Evolutionary conservation across 495 filamentous ascomycete genomes (phyloP), one percentile per base, ranked within the genome.

Genomic region (Penicillium cosmopolitanum): DNA sequence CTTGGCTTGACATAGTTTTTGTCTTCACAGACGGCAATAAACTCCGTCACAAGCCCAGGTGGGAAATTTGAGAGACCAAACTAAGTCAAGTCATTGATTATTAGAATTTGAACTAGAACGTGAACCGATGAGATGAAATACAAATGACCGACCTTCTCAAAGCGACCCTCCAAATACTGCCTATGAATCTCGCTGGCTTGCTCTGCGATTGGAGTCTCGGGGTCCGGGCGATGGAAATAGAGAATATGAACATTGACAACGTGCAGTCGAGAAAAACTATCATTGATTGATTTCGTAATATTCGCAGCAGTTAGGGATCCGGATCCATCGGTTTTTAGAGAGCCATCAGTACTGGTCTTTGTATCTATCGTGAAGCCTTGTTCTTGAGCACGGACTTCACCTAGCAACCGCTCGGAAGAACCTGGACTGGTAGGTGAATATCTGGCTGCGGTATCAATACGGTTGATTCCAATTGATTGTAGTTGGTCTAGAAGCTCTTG

Each of bases 401-500:
- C 80, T 13, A 83, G 65, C n/a, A 79, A 56, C 52, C 63, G 50
- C 58, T 83, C 80, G 2, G 80, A 71, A 10, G 59, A 61, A 13
- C 80, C 80, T 8, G 74, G 70, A 18, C 68, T 72, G 3, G 64
- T 50, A 16, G 78, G 77, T 28, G 79, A 75, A 57, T 83, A 83
- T 16, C 76, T 71, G 23, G 76, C 73, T 4, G 71, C 79, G 0
- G 77, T 75, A 48, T 83, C 80, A 11, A 83, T 64, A 9, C 68
- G 65, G 3, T 47, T 42, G 53, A 81, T 72, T 10, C 67, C 69
- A 13, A 76, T 60, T 0, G 56, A 50, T 46, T 63, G 60, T 8
- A 78, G 55, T 5, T 57, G 62, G 16, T 54, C 36, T 8, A 77
- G 71, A 5, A 74, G 31, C 15, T 63, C 46, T 9, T 59, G 43